phyloP scores from a whole-genome alignment of 352 stramenopile genomes.

The Thraustochytrium striatum region DNA sequence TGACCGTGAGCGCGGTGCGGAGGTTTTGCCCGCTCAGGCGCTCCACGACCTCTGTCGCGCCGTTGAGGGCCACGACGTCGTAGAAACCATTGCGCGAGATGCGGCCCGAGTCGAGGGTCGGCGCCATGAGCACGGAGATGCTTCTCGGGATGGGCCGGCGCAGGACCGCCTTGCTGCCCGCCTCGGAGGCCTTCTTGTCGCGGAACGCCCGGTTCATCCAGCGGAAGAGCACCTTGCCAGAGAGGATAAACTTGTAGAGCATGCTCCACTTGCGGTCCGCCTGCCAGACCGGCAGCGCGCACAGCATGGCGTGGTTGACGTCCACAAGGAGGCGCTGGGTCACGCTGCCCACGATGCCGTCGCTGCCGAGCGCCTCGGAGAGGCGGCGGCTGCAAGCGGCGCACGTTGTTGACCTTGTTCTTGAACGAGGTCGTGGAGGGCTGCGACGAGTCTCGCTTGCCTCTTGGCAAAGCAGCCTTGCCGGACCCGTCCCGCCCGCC shows the following conservation, averaged over 20 bases:
- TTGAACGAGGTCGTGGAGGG: too few species aligned
- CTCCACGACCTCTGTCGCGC: not conserved
- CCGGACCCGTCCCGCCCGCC: not conserved
- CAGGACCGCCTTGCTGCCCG: not conserved
- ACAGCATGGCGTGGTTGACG: conserved; percentile 13
- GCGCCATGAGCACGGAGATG: not conserved
- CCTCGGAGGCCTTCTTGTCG: not conserved
- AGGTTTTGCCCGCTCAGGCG: conserved; percentile 26
- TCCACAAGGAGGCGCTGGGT: conserved; percentile 1
- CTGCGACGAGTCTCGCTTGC: too few species aligned
- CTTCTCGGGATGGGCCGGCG: not conserved
- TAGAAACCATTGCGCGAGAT: conserved; percentile 1
- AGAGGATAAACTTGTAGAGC: conserved; percentile 14
- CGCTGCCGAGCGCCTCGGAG: conserved; percentile 21
- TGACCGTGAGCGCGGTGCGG: not conserved
- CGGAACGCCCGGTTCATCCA: not conserved
- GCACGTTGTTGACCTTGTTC: not conserved
- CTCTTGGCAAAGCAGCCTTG: not conserved
- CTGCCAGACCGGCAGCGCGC: not conserved
- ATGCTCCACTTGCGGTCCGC: conserved; percentile 30
- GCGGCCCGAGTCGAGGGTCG: not conserved
- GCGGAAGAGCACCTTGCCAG: not conserved
- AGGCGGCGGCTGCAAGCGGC: not conserved
- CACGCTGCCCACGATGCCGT: not conserved
- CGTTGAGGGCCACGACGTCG: not conserved